A percentile compares a stretch with the other conserved stretches of the same genome.
These are phyloP conservation scores for Aspergillus floridensis DNA, from an alignment of 2,329 filamentous ascomycete genomes.

Conservation along the genomic window DNA sequence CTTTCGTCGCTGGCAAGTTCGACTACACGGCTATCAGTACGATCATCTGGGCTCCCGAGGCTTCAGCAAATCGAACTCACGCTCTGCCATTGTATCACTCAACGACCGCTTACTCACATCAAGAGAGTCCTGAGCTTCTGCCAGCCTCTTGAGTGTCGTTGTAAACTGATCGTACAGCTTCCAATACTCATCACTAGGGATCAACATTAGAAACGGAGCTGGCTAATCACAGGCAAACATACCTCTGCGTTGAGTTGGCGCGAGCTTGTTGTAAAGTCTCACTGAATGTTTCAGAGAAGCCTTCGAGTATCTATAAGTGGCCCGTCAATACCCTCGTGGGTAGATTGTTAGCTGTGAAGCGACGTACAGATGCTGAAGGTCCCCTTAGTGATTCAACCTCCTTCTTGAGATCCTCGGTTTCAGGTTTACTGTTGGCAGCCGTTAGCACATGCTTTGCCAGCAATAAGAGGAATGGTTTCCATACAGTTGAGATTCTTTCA, in stretches of 20 bases:
- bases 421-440: slow-evolving; percentile 33
- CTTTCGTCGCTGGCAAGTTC: slow-evolving; percentile 39
- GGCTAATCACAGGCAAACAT: slow-evolving; percentile 4
- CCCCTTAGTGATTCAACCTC: slow-evolving; percentile 35
- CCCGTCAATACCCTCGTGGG: not conserved
- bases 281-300: slow-evolving; percentile 35
- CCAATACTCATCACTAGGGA: slow-evolving; percentile 39
- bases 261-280: slow-evolving; percentile 33
- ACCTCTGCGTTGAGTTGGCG: slow-evolving; percentile 39
- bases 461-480: slow-evolving; percentile 13
- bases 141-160: slow-evolving; percentile 36
- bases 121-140: slow-evolving; percentile 37
- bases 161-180: slow-evolving; percentile 43
- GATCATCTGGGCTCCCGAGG: not conserved
- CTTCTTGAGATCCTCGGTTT: slow-evolving; percentile 41
- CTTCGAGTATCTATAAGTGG: slow-evolving; percentile 23
- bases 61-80: slow-evolving; percentile 25
- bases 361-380: slow-evolving; percentile 11
- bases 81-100: slow-evolving; percentile 35
- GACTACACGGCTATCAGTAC: slow-evolving; percentile 30
- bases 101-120: slow-evolving; percentile 37
- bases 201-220: slow-evolving; percentile 13
- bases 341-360: not conserved
- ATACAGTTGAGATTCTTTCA: slow-evolving; percentile 40
- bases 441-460: slow-evolving; percentile 19